Evolutionary conservation across 2,329 filamentous ascomycete genomes (phyloP).

Genomic region (Ceratocystis cacaofunesta): DNA sequence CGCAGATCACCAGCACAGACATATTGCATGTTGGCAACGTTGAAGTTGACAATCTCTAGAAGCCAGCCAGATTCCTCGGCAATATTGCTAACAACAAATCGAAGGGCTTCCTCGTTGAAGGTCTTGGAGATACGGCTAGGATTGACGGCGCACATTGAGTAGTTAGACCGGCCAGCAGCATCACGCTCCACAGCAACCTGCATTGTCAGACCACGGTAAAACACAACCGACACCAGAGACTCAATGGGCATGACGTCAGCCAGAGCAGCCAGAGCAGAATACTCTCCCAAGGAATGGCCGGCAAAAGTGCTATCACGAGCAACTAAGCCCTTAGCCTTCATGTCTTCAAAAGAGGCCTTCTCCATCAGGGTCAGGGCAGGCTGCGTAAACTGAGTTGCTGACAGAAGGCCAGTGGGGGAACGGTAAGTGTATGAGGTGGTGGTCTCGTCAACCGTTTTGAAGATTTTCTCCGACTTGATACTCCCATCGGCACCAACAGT

Average conservation of each 20-base stretch:
- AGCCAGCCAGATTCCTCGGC: slow-evolving; percentile 89
- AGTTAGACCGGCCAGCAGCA: slow-evolving; percentile 83
- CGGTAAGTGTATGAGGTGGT: slow-evolving; percentile 95
- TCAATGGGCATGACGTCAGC: slow-evolving; percentile 99
- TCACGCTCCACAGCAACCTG: slow-evolving; percentile 97
- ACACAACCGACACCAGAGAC: slow-evolving; percentile 92
- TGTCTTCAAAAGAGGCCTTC: slow-evolving; percentile 98
- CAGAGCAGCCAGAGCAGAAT: slow-evolving; percentile 87
- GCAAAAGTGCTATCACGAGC: slow-evolving; percentile 94
- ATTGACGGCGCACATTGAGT: slow-evolving; percentile 98
- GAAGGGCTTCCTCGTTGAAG: slow-evolving; percentile 93
- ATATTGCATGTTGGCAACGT: slow-evolving; percentile 63
- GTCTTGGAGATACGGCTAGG: slow-evolving; percentile 96
- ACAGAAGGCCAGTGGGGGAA: slow-evolving; percentile 85
- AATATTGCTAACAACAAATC: slow-evolving; percentile 94
- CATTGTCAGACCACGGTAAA: slow-evolving; percentile 98
- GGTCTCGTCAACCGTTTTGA: slow-evolving; percentile 89
- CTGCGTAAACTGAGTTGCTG: slow-evolving; percentile 96
- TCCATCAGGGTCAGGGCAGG: slow-evolving; percentile 97
- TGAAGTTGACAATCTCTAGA: slow-evolving; percentile 97
- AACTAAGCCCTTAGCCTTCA: slow-evolving; percentile 92
- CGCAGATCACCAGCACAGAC: slow-evolving; percentile 57
- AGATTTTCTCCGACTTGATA: slow-evolving; percentile 98
- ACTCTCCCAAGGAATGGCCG: slow-evolving; percentile 94
- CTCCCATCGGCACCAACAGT: slow-evolving; percentile 83